These are phyloP conservation scores for Heimioporus retisporus DNA, from an alignment of 1,284 basidiomycete species.

Conservation along the genomic window DNA sequence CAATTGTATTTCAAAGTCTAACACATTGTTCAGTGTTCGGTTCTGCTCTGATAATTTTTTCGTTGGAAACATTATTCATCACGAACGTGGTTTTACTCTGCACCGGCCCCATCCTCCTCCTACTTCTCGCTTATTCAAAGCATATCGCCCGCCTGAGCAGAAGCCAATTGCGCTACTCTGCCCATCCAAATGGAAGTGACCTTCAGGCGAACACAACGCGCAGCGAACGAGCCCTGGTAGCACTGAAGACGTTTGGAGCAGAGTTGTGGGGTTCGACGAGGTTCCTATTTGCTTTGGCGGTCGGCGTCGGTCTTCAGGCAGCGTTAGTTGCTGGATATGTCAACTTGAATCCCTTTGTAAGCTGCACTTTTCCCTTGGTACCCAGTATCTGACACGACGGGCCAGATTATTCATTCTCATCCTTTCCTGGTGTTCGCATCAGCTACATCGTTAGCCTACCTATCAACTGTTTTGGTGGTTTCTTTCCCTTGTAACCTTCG, in stretches of 20 bases:
- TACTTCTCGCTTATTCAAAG: conserved; percentile 53
- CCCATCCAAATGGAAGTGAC: conserved; percentile 16
- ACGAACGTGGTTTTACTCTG: conserved; percentile 70
- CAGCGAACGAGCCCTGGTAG: conserved; percentile 15
- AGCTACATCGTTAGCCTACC: conserved; percentile 59
- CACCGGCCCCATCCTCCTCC: conserved; percentile 65
- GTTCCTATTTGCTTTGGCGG: conserved; percentile 67
- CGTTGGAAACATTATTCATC: conserved; percentile 60
- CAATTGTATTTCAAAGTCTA: background rate
- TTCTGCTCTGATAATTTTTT: conserved; percentile 61
- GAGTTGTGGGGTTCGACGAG: conserved; percentile 58
- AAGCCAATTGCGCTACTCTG: conserved; percentile 30
- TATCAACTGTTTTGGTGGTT: conserved; percentile 42
- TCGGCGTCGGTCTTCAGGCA: conserved; percentile 57
- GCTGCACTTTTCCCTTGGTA: conserved; percentile 35
- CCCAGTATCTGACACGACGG: conserved; percentile 12
- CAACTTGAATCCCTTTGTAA: conserved; percentile 71
- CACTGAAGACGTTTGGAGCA: conserved; percentile 31
- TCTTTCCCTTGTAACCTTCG: conserved; percentile 33
- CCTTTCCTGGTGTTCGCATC: conserved; percentile 64
- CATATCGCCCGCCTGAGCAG: conserved; percentile 31
- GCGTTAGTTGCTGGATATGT: conserved; percentile 61
- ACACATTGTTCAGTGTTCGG: conserved; percentile 65
- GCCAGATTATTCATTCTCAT: conserved; percentile 70
- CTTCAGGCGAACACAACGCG: conserved; percentile 16